Base-by-base conservation (phyloP, 2,329 filamentous ascomycete genomes). In the Trichoderma guizhouense region DNA sequence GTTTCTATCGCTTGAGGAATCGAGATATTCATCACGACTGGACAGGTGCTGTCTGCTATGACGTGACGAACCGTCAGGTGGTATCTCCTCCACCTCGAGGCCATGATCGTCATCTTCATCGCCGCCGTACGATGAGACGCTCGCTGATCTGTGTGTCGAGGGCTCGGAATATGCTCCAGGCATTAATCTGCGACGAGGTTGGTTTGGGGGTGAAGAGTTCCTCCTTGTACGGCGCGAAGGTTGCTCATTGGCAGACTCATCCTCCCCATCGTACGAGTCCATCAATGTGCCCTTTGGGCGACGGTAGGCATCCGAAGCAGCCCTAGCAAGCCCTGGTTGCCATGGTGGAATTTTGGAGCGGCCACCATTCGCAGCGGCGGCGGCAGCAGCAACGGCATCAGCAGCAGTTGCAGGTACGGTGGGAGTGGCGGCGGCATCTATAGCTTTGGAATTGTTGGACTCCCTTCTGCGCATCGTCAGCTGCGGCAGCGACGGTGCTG, bases 241-340 rank as follows among this genome's bases (percentile, higher is more conserved):
- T 24, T 53, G 47, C 71, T 72, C 71, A 39, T 68, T 68, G 39
- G 47, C 66, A 60, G 71, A 72, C 47, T 69, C 71, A 32, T 72
- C 71, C 58, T 72, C 71, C 15, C 71, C 71, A 36, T 72, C 71
- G 36, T 72, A 72, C 21, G 71, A 53, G 36, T 72, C 71, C 60
- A 72, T 62, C 53, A 77, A 71, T 62, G 78, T 76, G 51, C 76
- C 75, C 47, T 75, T 73, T 66, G 77, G 79, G 61, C 78, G 76
- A 72, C 79, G 74, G 73, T 80, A 78, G 43, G 75, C 75, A 72
- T 79, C 78, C 58, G 79, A 79, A 32, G 78, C 74, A 68, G 78
- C 73, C 72, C 77, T 77, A 47, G 74, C 70, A 66, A 79, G 73
- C 62, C 75, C 77, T 71, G 77, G 73, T 62, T 75, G 76, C 72